Evolutionary conservation across 2,329 filamentous ascomycete genomes (phyloP), one percentile per base, ranked within the genome.

Genomic region (Myriosclerotinia scirpicola): DNA sequence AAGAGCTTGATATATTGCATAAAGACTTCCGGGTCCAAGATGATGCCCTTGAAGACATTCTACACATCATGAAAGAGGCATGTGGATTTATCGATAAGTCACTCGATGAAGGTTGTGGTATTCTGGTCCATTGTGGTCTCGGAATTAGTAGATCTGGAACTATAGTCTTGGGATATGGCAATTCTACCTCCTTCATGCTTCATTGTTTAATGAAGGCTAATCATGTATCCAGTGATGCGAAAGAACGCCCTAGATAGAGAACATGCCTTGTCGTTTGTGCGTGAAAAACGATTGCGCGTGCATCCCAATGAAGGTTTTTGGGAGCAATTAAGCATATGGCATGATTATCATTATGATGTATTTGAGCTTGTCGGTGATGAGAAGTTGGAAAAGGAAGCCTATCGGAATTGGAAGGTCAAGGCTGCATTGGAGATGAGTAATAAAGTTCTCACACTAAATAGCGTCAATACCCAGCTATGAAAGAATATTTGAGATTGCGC

Each of bases 101-200:
- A 17, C 42, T 38, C 8, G 0, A 36, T 3, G 12, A 60, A 48
- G 14, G 8, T 15, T 20, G 8, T 0, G 30, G 56, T 6, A 30
- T 60, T 15, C 5, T 60, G 2, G 56, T 60, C 7, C 56, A 60
- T 50, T 60, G 56, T 20, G 56, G 56, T 36, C 56, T 60, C 12
- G 56, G 56, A 1, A 60, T 50, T 11, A 50, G 42, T 60, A 22
- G 56, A 60, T 60, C 56, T 34, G 42, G 42, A 22, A 50, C 56
- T 1, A 36, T 36, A 4, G 42, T 60, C 36, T 38, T 50, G 30
- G 56, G 56, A 60, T 50, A 50, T 7, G 30, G 56, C 22, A 34
- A 11, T 11, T 17, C 5, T 38, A 15, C 34, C 14, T 48, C 42
- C 5, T n/a, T 4, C 7, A 30, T 20, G 20, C 20, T 36, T 22